Conservation (phyloP, 345 rosid species). For the Passiflora organensis region DNA sequence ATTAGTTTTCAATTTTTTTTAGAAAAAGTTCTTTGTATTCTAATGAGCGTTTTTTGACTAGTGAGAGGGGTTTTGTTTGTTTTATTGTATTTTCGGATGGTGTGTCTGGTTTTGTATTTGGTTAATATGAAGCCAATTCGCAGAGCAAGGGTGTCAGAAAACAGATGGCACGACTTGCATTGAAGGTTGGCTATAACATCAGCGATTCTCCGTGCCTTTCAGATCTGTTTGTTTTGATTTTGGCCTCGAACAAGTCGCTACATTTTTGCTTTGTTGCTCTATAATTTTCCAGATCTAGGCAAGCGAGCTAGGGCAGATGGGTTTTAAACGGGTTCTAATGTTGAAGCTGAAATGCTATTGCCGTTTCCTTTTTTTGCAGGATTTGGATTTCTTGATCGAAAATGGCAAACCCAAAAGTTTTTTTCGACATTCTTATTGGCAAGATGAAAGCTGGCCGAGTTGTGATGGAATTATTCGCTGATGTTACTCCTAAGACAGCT, state of each 20-base stretch:
- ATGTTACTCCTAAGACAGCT: conserved; percentile 64
- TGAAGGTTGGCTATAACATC: conserved; percentile 63
- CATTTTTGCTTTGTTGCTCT: conserved; percentile 1
- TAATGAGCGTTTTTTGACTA: no score
- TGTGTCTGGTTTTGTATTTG: neutral
- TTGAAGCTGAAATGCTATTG: conserved; percentile 1
- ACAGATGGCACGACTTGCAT: conserved; percentile 60
- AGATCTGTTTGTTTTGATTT: conserved; percentile 39
- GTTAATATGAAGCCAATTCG: conserved; percentile 48
- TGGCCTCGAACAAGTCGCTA: conserved; percentile 83
- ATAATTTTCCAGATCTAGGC: neutral
- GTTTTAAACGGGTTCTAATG: neutral
- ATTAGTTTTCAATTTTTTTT: no score
- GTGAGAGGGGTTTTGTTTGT: no score
- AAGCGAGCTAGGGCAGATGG: neutral
- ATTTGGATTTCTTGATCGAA: conserved; percentile 10
- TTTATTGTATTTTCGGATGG: neutral
- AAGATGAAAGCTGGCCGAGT: conserved; percentile 55
- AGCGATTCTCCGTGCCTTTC: conserved; percentile 82
- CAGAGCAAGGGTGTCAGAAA: conserved; percentile 62
- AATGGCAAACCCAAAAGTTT: conserved; percentile 70
- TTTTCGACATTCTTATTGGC: conserved; percentile 69
- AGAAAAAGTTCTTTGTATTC: no score
- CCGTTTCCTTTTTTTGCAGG: conserved; percentile 11
- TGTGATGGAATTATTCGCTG: conserved; percentile 81